Evolutionary conservation across 140 eudicot species (phyloP), one percentile per base, ranked within the genome.

Genomic region (Oenanthe javanica): DNA sequence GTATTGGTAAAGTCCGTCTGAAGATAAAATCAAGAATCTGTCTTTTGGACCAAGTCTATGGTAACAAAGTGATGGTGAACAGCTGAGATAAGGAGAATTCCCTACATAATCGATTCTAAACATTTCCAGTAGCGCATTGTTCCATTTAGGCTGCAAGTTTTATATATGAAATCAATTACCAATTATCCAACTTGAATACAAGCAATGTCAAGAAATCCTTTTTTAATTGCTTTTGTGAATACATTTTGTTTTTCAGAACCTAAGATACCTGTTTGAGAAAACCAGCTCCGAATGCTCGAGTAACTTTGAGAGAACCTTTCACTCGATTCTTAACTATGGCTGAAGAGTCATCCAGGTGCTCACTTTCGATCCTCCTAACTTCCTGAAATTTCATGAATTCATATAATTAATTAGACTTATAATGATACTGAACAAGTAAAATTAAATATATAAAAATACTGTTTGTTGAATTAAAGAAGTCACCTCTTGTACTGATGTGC

Each of bases 271-370:
- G 89, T 71, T 93, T 93, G 67, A 93, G 97, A 84, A 83, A 93
- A 43, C 98, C 98, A 54, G 98, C 97, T n/a, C 98, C 98, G 57
- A 93, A 91, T 55, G 98, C 98, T 72, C 98, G 91, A 61, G 98
- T 93, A 83, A 93, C 96, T 83, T 89, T 93, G 82, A 93, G 48
- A 18, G 97, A 91, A 7, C 98, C 97, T 83, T 93, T 93, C 64
- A 93, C 97, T 11, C 98, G 82, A 55, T 86, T 84, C 27, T 91
- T 93, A 21, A 76, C 72, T 71, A 93, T 72, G 4, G 93, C 93
- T 64, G 74, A 84, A 51, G 91, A 51, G 87, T 93, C 98, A 83
- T 91, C 88, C 7, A 21, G 85, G 46, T 93, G 98, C 72, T 89
- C 97, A 10, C 31, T 48, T 81, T 81, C 88, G 48, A 93, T 91